Base-by-base conservation (phyloP, 1,284 basidiomycete species). In the Ceratobasidium sp. region DNA sequence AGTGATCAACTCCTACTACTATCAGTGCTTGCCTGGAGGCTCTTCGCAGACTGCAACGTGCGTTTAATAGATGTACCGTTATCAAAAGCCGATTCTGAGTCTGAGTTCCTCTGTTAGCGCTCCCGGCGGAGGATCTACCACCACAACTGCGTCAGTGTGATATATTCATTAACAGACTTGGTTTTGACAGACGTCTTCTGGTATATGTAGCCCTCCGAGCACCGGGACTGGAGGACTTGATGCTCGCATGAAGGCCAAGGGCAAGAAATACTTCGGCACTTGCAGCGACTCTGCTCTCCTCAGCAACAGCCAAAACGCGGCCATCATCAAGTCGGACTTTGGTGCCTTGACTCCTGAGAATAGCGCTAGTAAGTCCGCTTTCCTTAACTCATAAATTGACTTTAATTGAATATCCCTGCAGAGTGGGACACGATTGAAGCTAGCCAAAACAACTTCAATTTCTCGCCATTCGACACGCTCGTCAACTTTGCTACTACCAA, bases 161-260 rank as follows among this genome's bases (percentile, higher is more conserved):
- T 50, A 17, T 20, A 5, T 50, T 15, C 13, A 50, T 4, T 15
- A 15, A 20, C 15, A 13, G 15, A 50, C 20, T 7, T 13, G 13
- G 6, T 7, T 46, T 17, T 48, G 46, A 48, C 17, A 1, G 33
- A 33, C 46, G 2, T 17, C 9, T 10, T 9, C 46, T 2, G 46
- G 3, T 48, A 10, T 48, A 13, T 26, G n/a, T 13, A 64, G 62
- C n/a, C 40, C 62, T 46, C 17, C 40, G n/a, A 64, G 33, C 40
- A 48, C 61, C 17, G 28, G 23, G 52, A 78, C 78, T 42, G 79
- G 76, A 44, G 81, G 82, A 23, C 80, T 85, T 17, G 83, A 84
- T 78, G 80, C 76, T 13, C 83, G 83, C 46, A 83, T 84, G n/a
- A 80, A 81, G 15, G 79, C 80, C 62, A 82, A 84, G 66, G 75